Base-by-base conservation (phyloP, 805 yeast species). In the Isabelozyma rhagii region DNA sequence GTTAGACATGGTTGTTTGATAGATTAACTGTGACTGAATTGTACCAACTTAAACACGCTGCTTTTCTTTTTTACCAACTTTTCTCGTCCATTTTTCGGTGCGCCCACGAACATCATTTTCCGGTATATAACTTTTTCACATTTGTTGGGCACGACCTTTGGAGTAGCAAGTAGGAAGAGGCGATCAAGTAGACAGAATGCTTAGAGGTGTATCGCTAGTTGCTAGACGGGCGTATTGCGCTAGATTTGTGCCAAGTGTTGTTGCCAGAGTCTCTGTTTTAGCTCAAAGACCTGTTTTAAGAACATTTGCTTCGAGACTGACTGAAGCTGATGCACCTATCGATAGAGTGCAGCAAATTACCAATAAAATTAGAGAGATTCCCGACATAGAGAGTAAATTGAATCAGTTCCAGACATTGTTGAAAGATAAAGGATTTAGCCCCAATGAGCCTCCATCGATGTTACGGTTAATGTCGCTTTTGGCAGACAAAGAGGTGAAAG, bases 1-100 rank as follows among this genome's bases (percentile, higher is more conserved):
- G 86, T 89, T 88, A 50, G 97, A 89, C 96, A 89, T 88, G 41
- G 28, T 47, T 18, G 17, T 39, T 47, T 46, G 46, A 48, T 47
- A 50, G 50, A 50, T 46, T 38, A 41, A 43, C 11, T 43, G 13
- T 14, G 8, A n/a, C 3, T 10, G 13, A 31, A 43, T 9, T 21
- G 41, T 18, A 15, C 9, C 15, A 28, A 28, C 38, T 43, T 21
- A 21, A 3, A 21, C 25, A 21, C 25, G 25, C 25, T 21, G 5
- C 25, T 21, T 21, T 21, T 21, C 6, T 21, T 21, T 21, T 21
- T 21, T 21, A 21, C 6, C 25, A 6, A 21, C 25, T 21, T 21
- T 21, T 21, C 25, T 21, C 25, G 25, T 21, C 25, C 36, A 31
- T 31, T 31, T 31, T 31, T 31, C 36, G 36, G 36, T 31, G 36